Percentiles rank a stretch among this genome's conserved stretches.
These are phyloP conservation scores for Fusarium keratoplasticum DNA, from an alignment of 2,329 filamentous ascomycete genomes.

Conservation along the genomic window DNA sequence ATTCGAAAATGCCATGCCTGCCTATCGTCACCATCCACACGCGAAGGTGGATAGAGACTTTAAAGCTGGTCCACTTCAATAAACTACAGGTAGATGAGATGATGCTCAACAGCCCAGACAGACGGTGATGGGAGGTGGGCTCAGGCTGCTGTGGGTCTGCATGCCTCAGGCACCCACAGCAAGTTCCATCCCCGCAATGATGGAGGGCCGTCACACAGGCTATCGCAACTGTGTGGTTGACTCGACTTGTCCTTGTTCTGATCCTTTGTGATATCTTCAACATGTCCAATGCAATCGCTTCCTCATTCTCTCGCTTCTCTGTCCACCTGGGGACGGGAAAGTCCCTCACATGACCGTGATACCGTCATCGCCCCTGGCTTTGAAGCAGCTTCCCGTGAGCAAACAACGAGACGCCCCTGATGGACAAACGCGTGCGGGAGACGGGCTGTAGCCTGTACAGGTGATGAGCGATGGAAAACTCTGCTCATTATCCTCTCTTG, in stretches of 20 bases:
- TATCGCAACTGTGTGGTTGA: background rate
- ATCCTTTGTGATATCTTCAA: background rate
- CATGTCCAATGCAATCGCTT: background rate
- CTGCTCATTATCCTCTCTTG: background rate
- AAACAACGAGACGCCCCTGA: background rate
- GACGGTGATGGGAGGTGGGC: background rate
- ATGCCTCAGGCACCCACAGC: background rate
- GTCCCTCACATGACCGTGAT: background rate
- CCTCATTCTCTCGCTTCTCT: background rate
- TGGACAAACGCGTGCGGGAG: background rate
- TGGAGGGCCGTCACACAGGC: background rate
- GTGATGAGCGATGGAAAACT: background rate
- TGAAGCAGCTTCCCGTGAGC: background rate
- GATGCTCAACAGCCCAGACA: too few relatives aligned
- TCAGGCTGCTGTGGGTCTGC: background rate
- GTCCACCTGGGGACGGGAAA: background rate
- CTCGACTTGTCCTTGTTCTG: background rate
- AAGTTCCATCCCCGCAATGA: background rate
- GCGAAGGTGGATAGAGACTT: too few relatives aligned
- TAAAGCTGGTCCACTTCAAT: too few relatives aligned
- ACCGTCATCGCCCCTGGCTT: background rate
- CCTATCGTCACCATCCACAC: background rate
- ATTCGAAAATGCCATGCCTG: background rate
- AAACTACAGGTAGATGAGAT: too few relatives aligned
- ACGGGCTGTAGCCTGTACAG: background rate